Base-by-base conservation (phyloP, 495 filamentous ascomycete genomes). In the Tuber aestivum region DNA sequence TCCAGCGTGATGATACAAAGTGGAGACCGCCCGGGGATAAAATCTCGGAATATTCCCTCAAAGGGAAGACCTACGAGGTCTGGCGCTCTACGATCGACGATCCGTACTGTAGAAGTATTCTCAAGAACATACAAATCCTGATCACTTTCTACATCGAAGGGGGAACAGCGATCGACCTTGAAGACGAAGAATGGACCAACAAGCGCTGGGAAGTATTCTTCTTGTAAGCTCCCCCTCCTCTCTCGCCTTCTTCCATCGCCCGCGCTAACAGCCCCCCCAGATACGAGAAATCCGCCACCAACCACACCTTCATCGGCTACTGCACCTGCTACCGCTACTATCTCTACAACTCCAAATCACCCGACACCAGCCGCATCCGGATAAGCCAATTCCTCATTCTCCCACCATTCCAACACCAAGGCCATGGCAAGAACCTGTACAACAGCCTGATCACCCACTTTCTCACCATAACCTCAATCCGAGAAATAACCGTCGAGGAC, bases 311-410 rank as follows among this genome's bases (percentile, higher is more conserved):
- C 56, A 74, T 78, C 65, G 80, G 80, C 50, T 82, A 95, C 85
- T 89, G 90, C 37, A 97, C 95, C 18, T 90, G 93, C 42, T 97
- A 97, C 84, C 90, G 93, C n/a, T 93, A 93, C 84, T 92, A 89
- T 83, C 85, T 87, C 77, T 90, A 89, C 82, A 84, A 87, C 45
- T 79, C 84, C n/a, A 56, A 45, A 18, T 37, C 72, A 38, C 83
- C 78, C 32, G 68, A 81, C 65, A 79, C 81, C 48, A 81, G 90
- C 78, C 91, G 95, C 20, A 87, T 91, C 61, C 88, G 95, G 35
- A 95, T 99, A 77, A 95, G 95, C 3, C 95, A 99, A 83, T 97
- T 98, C 86, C 81, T 98, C 37, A 91, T 99, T 78, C 89, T 99
- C 14, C 96, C 94, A 8, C 91, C 93, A 35, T 97, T 92, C 83